phyloP scores from a whole-genome alignment of 1,284 basidiomycete genomes.

The Cryptococcus maquisensis region DNA sequence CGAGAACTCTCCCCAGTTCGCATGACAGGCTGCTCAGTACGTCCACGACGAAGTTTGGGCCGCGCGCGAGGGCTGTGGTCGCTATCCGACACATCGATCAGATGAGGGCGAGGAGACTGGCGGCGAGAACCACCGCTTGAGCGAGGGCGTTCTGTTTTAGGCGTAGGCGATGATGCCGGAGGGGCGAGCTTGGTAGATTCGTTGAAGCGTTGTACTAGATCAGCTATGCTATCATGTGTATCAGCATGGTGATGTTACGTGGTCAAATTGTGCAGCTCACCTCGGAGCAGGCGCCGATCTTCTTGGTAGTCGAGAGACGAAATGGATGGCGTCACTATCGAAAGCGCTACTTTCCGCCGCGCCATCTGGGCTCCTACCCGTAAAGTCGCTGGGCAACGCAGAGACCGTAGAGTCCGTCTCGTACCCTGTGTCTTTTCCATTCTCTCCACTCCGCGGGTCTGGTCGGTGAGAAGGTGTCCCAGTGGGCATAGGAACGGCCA shows the following conservation, averaged over 20 bases:
- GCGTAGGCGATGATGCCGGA: slow-evolving; percentile 6
- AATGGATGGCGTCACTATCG: slow-evolving; percentile 41
- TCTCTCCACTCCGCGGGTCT: no score
- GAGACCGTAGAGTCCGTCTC: slow-evolving; percentile 89
- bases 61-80: slow-evolving; percentile 35
- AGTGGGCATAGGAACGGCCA: not conserved
- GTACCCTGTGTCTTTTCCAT: slow-evolving; percentile 53
- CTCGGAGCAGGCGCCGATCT: slow-evolving; percentile 48
- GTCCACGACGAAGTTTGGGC: slow-evolving; percentile 35
- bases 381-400: slow-evolving; percentile 51
- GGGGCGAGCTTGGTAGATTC: slow-evolving; percentile 23
- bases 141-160: slow-evolving; percentile 24
- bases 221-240: slow-evolving; percentile 60
- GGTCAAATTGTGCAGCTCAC: slow-evolving; percentile 13
- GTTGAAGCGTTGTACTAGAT: slow-evolving; percentile 73
- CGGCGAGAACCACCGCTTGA: slow-evolving; percentile 22
- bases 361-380: not conserved
- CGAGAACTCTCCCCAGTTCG: slow-evolving; percentile 21
- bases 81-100: slow-evolving; percentile 42
- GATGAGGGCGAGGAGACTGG: slow-evolving; percentile 7
- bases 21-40: slow-evolving; percentile 35
- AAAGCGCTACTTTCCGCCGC: slow-evolving; percentile 29
- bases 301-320: slow-evolving; percentile 66
- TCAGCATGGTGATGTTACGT: slow-evolving; percentile 37
- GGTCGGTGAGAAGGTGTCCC: not conserved